phyloP scores from a whole-genome alignment of 2,329 filamentous ascomycete genomes.

The Lasiodiplodia hormozganensis region DNA sequence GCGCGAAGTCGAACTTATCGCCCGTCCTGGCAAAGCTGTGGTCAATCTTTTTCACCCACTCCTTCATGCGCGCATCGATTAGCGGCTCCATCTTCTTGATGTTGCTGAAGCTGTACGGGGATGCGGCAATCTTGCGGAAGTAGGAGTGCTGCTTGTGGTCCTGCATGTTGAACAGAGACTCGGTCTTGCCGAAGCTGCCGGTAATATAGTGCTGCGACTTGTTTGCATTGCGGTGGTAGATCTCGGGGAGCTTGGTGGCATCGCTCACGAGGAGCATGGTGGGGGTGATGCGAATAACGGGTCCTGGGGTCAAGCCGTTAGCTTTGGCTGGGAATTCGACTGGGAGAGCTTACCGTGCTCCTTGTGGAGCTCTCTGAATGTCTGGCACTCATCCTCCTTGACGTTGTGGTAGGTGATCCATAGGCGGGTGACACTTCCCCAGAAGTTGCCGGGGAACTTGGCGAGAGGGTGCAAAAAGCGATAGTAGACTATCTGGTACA shows the following conservation, averaged over 20 bases:
- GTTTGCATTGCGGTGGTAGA: slow-evolving; percentile 63
- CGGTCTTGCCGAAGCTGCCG: slow-evolving; percentile 62
- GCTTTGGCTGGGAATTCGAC: neutral
- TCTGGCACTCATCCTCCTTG: slow-evolving; percentile 54
- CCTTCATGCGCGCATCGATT: slow-evolving; percentile 57
- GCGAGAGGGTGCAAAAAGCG: slow-evolving; percentile 60
- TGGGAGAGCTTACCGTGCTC: slow-evolving; percentile 53
- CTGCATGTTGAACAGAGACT: slow-evolving; percentile 65
- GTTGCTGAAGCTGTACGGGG: slow-evolving; percentile 63
- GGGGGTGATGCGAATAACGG: slow-evolving; percentile 61
- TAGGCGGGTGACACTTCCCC: slow-evolving; percentile 58
- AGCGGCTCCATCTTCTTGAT: slow-evolving; percentile 66
- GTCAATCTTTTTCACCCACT: slow-evolving; percentile 60
- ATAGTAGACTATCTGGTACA: slow-evolving; percentile 51
- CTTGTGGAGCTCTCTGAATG: slow-evolving; percentile 52
- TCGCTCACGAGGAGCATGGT: slow-evolving; percentile 62
- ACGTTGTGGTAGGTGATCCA: slow-evolving; percentile 62
- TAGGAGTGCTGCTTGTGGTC: slow-evolving; percentile 58
- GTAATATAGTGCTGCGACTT: slow-evolving; percentile 67
- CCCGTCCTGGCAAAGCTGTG: slow-evolving; percentile 54
- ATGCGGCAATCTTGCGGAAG: slow-evolving; percentile 62
- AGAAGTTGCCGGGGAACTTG: slow-evolving; percentile 63
- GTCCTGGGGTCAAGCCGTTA: slow-evolving; percentile 46
- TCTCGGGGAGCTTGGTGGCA: slow-evolving; percentile 61
- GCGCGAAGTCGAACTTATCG: slow-evolving; percentile 60